Evolutionary conservation across 495 filamentous ascomycete genomes (phyloP).

Genomic region (Talaromyces trachyspermus): DNA sequence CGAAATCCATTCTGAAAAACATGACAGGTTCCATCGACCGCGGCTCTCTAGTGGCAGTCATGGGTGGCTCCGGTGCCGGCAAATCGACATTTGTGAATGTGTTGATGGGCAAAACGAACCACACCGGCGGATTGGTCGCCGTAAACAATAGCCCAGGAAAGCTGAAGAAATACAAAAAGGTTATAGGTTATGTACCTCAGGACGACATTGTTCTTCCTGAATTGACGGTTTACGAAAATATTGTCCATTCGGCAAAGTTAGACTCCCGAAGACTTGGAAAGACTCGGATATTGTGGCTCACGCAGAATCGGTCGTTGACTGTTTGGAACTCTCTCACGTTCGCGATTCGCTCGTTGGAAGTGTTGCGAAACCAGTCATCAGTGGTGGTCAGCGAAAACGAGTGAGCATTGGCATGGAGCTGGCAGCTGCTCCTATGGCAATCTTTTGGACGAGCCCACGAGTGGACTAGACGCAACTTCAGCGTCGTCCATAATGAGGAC

Average conservation of each 20-base stretch:
- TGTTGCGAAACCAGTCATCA: constrained; percentile 60
- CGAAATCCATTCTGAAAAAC: constrained; percentile 22
- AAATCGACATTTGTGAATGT: constrained; percentile 42
- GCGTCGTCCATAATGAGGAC: constrained; percentile 57
- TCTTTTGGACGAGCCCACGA: constrained; percentile 72
- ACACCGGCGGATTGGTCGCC: constrained; percentile 6
- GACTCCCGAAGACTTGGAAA: constrained; percentile 14
- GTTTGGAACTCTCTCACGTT: constrained; percentile 42
- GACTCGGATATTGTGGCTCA: constrained; percentile 30
- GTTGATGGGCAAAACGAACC: constrained; percentile 43
- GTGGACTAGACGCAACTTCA: constrained; percentile 68
- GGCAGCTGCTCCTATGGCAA: constrained; percentile 57
- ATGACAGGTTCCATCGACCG: constrained; percentile 43
- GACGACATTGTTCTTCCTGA: constrained; percentile 43
- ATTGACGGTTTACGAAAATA: constrained; percentile 45
- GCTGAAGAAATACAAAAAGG: not conserved
- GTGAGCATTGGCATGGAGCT: constrained; percentile 37
- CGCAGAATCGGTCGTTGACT: constrained; percentile 38
- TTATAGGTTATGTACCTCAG: constrained; percentile 50
- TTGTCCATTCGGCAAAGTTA: constrained; percentile 45
- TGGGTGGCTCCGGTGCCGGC: constrained; percentile 44
- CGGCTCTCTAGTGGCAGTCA: constrained; percentile 42
- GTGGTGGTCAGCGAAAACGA: constrained; percentile 72
- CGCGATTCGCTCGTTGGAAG: constrained; percentile 63
- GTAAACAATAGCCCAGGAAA: not conserved